Evolutionary conservation across 495 filamentous ascomycete genomes (phyloP).

Genomic region (Aeminium ludgeri): DNA sequence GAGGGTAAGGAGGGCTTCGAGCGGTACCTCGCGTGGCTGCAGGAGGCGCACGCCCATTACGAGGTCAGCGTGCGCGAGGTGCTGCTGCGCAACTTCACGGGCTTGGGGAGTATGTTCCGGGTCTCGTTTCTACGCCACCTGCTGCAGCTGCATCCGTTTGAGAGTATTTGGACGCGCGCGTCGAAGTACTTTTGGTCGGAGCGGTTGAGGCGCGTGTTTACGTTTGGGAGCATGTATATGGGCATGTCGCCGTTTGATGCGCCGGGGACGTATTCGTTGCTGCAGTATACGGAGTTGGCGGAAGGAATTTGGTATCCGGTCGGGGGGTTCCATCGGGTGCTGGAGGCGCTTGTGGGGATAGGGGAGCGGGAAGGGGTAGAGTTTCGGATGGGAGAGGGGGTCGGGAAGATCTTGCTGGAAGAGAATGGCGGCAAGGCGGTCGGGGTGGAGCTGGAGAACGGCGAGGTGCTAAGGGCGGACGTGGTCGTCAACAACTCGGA

Average conservation of each 20-base stretch:
- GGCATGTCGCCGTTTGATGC: constrained; percentile 60
- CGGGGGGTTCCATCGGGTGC: constrained; percentile 43
- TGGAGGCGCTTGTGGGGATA: constrained; percentile 38
- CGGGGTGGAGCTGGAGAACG: constrained; percentile 37
- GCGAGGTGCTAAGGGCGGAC: constrained; percentile 39
- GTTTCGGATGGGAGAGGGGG: constrained; percentile 38
- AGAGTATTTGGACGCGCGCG: constrained; percentile 43
- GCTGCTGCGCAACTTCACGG: constrained; percentile 44
- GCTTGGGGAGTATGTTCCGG: constrained; percentile 33
- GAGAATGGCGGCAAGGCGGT: constrained; percentile 30
- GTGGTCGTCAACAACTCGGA: constrained; percentile 51
- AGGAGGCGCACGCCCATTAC: constrained; percentile 47
- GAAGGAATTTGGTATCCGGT: constrained; percentile 61
- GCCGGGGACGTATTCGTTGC: constrained; percentile 50
- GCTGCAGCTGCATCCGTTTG: constrained; percentile 43
- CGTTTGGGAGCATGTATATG: constrained; percentile 64
- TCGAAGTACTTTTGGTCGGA: constrained; percentile 49
- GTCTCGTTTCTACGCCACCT: constrained; percentile 36
- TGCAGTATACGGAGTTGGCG: constrained; percentile 55
- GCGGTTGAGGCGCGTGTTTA: constrained; percentile 46
- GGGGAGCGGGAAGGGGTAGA: constrained; percentile 38
- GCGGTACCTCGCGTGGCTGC: constrained; percentile 42
- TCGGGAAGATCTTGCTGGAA: constrained; percentile 32
- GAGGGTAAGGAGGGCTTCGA: constrained; percentile 49
- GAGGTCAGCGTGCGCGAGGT: constrained; percentile 44